Conservation (phyloP, 768 basidiomycete genomes). For the Phylloporus sp. region DNA sequence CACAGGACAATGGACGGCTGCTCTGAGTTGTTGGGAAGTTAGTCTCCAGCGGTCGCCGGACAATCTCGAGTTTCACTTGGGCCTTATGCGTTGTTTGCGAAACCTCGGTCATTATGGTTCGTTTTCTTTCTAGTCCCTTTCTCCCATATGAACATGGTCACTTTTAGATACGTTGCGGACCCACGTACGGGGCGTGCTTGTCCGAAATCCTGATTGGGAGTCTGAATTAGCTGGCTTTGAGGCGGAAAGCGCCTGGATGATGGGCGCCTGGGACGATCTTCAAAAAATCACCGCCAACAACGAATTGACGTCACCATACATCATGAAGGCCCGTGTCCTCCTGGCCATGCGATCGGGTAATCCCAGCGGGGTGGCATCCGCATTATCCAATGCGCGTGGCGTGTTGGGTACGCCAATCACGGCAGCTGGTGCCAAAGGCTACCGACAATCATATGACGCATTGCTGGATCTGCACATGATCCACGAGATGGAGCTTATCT, state of each 20-base stretch:
- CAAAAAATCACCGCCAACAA: conserved; percentile 51
- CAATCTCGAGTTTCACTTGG: conserved; percentile 84
- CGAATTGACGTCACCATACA: conserved; percentile 52
- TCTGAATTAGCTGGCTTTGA: conserved; percentile 74
- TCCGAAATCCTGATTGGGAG: conserved; percentile 83
- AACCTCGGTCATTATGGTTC: conserved; percentile 96
- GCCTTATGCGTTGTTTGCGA: conserved; percentile 83
- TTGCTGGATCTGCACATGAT: conserved; percentile 80
- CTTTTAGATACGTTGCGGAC: conserved; percentile 86
- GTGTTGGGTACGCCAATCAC: conserved; percentile 77
- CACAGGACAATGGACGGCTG: conserved; percentile 95
- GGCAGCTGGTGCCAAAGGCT: conserved; percentile 76
- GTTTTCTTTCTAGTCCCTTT: conserved; percentile 22
- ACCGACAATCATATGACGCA: conserved; percentile 84
- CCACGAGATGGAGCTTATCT: conserved; percentile 78
- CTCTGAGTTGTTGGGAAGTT: conserved; percentile 99
- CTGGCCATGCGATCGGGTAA: conserved; percentile 70
- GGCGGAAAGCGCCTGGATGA: conserved; percentile 94
- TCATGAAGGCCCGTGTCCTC: conserved; percentile 75
- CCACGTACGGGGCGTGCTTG: conserved; percentile 88
- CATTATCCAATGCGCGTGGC: conserved; percentile 62
- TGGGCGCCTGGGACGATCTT: conserved; percentile 89
- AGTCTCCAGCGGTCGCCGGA: conserved; percentile 86
- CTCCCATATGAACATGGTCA: conserved; percentile 1
- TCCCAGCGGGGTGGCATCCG: conserved; percentile 38